These are phyloP conservation scores for Silene coronaria DNA, from an alignment of 179 eudicot species.

Conservation along the genomic window DNA sequence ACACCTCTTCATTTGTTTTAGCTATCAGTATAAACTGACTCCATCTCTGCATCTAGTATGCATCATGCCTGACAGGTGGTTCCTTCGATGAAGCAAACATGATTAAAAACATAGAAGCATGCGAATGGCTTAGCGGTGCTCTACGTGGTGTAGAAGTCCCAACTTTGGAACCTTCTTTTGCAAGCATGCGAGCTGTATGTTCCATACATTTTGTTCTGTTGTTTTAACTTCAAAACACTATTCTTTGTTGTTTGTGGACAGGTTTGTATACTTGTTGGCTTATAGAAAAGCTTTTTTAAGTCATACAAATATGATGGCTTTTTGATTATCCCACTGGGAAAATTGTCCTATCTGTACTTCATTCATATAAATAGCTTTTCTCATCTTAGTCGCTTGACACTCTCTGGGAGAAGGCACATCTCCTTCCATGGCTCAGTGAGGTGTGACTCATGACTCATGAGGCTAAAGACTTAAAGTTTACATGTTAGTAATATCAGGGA, in stretches of 20 bases:
- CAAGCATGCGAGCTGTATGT: conserved; percentile 81
- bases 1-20: conserved; percentile 2
- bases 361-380: too few species aligned
- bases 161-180: conserved; percentile 63
- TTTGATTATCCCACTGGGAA: too few species aligned
- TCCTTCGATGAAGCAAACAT: conserved; percentile 87
- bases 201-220: conserved; percentile 7
- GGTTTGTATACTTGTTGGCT: background rate
- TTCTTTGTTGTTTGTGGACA: background rate
- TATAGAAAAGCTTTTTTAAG: too few species aligned
- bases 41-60: conserved; percentile 47
- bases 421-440: too few species aligned
- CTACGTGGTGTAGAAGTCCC: conserved; percentile 74
- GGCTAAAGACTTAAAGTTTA: too few species aligned
- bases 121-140: conserved; percentile 87
- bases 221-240: background rate
- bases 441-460: too few species aligned
- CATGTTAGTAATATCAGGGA: too few species aligned
- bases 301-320: too few species aligned
- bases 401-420: too few species aligned
- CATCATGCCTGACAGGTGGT: conserved; percentile 77
- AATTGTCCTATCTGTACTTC: too few species aligned
- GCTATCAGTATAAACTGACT: conserved; percentile 8
- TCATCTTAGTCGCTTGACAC: too few species aligned
- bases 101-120: conserved; percentile 79